Base-by-base conservation (phyloP, 495 filamentous ascomycete species). In the Lepidopterella palustris region DNA sequence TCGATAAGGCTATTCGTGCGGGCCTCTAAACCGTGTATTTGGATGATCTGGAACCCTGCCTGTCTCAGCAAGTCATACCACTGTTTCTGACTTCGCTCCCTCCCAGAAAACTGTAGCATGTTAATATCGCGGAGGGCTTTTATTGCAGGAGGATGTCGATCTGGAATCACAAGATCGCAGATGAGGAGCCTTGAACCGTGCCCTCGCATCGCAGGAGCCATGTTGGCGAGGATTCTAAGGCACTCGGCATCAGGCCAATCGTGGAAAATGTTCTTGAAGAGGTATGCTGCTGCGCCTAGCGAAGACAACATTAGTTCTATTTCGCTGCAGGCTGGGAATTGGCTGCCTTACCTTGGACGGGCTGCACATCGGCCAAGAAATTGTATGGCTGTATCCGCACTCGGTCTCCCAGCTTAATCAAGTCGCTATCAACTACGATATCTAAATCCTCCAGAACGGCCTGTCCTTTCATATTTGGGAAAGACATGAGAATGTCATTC, bases 241-340 rank as follows among this genome's bases (percentile, higher is more conserved):
- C 60, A 62, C 3, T 39, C 25, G 0, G 25, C 42, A 40, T 62
- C 60, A 10, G 60, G 54, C 60, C 60, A 62, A 49, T 58, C 55
- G 42, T 57, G 54, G 28, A 62, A 45, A 20, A 57, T 58, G 4
- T 23, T 27, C 18, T 52, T 47, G 18, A 62, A 40, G 8, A 62
- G 35, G 47, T 62, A 62, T 5, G 60, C 60, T 21, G 27, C 48
- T 18, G 52, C 51, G 13, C 39, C 45, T 50, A 29, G 42, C 3
- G 15, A 5, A n/a, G n/a, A n/a, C n/a, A n/a, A n/a, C n/a, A n/a
- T n/a, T n/a, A n/a, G n/a, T n/a, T n/a, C n/a, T n/a, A n/a, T n/a
- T n/a, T n/a, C n/a, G n/a, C n/a, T n/a, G n/a, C n/a, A n/a, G n/a
- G n/a, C n/a, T 51, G 5, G 9, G 20, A 4, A 35, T 25, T 42